Percentiles rank a stretch among this genome's conserved stretches.
Evolutionary conservation across 2,329 filamentous ascomycete genomes (phyloP).

Genomic region (Paracoccidioides brasiliensis): DNA sequence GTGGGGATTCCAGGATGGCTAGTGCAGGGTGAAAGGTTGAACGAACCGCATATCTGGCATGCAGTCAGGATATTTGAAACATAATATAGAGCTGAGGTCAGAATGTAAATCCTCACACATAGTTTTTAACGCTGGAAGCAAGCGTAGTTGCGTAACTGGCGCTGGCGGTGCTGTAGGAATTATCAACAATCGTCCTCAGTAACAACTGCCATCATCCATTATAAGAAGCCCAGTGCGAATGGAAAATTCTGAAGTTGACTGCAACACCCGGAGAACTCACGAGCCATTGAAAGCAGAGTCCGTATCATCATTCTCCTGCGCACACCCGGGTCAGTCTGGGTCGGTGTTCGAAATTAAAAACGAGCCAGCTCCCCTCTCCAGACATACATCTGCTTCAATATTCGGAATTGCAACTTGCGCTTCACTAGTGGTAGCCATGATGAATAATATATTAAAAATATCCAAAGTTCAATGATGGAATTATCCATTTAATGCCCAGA

Average conservation of each 20-base stretch:
- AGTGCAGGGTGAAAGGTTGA: neutral
- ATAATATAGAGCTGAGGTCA: neutral
- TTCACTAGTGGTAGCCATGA: neutral
- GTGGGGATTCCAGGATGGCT: neutral
- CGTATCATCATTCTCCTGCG: neutral
- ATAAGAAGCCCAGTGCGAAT: neutral
- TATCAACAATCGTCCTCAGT: neutral
- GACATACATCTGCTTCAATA: conserved; percentile 1
- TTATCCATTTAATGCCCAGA: no score
- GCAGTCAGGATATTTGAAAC: neutral
- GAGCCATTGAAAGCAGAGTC: neutral
- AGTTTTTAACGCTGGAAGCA: conserved; percentile 12
- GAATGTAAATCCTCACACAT: conserved; percentile 7
- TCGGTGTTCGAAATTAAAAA: neutral
- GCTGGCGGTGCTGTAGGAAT: neutral
- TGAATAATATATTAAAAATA: neutral
- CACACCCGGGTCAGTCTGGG: neutral
- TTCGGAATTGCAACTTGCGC: neutral
- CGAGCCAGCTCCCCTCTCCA: no score
- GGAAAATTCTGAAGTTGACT: neutral
- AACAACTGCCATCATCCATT: neutral
- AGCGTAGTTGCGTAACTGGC: conserved; percentile 11
- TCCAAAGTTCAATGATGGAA: no score
- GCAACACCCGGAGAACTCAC: neutral
- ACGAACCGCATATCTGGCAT: conserved; percentile 1